phyloP scores from a whole-genome alignment of 164 flowering plant species.

The Chimonanthus salicifolius region DNA sequence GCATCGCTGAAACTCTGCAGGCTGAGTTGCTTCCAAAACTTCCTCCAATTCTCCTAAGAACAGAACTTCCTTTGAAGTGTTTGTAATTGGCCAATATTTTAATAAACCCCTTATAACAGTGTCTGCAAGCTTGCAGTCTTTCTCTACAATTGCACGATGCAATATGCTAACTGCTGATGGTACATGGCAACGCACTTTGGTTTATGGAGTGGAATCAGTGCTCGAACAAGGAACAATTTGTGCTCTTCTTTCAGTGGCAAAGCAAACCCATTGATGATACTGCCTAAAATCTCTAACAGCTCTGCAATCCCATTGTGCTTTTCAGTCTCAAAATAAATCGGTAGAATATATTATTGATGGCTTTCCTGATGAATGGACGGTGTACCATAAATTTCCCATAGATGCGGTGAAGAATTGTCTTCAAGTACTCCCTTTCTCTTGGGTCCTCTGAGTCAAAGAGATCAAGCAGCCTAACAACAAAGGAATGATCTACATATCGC shows the following conservation, averaged over 20 bases:
- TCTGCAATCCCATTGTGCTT: conserved; percentile 84
- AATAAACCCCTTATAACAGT: conserved; percentile 62
- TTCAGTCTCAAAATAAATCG: conserved; percentile 64
- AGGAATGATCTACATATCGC: conserved; percentile 64
- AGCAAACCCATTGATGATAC: conserved; percentile 82
- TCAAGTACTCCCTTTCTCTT: conserved; percentile 79
- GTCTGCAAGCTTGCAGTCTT: conserved; percentile 84
- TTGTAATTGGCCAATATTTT: conserved; percentile 75
- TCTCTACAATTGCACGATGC: conserved; percentile 76
- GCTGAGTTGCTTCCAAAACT: conserved; percentile 60
- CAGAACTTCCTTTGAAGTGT: conserved; percentile 76
- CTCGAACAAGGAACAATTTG: conserved; percentile 61
- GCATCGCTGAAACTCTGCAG: conserved; percentile 59
- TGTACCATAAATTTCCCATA: conserved; percentile 90
- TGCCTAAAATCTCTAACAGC: conserved; percentile 68
- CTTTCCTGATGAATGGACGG: conserved; percentile 71
- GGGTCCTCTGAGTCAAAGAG: conserved; percentile 83
- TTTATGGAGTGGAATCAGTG: conserved; percentile 76
- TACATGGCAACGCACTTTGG: conserved; percentile 72
- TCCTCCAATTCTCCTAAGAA: conserved; percentile 75
- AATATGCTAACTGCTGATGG: conserved; percentile 76
- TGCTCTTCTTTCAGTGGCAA: conserved; percentile 86
- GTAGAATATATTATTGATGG: conserved; percentile 71
- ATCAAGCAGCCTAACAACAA: conserved; percentile 62
- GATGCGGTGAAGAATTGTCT: conserved; percentile 71